Percentiles rank a stretch among this genome's conserved stretches.
phyloP scores from a whole-genome alignment of 305 asterid genomes.

The Ajuga reptans region DNA sequence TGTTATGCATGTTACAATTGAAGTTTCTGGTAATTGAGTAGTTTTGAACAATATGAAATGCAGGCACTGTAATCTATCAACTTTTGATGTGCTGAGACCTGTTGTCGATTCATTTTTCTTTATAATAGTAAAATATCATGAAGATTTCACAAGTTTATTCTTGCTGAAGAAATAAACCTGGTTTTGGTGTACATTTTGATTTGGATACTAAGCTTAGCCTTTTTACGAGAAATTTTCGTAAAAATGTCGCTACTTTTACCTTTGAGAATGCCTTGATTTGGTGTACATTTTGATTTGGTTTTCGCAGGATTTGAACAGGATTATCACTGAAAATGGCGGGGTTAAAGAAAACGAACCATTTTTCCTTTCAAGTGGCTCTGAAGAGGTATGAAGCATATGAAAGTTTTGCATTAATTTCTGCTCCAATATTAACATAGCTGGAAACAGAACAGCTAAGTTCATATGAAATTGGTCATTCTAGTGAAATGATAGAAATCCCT shows the following conservation, averaged over 20 bases:
- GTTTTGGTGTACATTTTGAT: not conserved
- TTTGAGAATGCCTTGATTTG: not conserved
- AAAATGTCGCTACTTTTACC: not conserved
- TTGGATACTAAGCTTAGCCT: not conserved
- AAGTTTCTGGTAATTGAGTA: no score
- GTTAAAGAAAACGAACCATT: slow-evolving; percentile 75
- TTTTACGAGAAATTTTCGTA: not conserved
- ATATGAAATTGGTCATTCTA: not conserved
- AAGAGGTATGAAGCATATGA: slow-evolving; percentile 39
- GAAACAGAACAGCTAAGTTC: not conserved
- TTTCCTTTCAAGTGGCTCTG: slow-evolving; percentile 45
- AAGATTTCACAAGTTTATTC: no score
- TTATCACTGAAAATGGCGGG: slow-evolving; percentile 61
- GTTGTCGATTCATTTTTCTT: not conserved
- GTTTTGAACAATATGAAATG: not conserved
- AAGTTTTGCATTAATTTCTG: not conserved
- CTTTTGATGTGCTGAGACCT: not conserved
- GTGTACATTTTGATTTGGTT: not conserved
- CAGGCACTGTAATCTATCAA: not conserved
- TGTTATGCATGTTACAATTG: not conserved
- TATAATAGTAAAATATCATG: no score
- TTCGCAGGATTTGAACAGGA: slow-evolving; percentile 74
- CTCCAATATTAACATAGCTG: not conserved
- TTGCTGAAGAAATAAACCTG: not conserved
- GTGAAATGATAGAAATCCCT: not conserved